These are phyloP conservation scores for Botrytis squamosa DNA, from an alignment of 2,329 filamentous ascomycete species.

Conservation along the genomic window DNA sequence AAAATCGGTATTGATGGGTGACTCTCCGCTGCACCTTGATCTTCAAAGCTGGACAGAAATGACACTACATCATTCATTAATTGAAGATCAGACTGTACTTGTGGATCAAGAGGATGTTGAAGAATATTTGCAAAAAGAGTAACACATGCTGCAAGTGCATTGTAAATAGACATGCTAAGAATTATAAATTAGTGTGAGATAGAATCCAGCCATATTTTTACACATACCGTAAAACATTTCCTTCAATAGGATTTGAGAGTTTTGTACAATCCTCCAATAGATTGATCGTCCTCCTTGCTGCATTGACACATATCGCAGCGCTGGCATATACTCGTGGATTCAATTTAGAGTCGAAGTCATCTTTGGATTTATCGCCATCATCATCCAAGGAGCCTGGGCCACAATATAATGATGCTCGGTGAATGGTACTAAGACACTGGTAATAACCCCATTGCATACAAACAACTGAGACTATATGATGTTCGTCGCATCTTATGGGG, in stretches of 20 bases:
- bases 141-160: slow-evolving; percentile 87
- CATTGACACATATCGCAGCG: slow-evolving; percentile 28
- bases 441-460: slow-evolving; percentile 34
- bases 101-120: slow-evolving; percentile 84
- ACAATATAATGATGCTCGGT: slow-evolving; percentile 29
- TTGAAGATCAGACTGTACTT: slow-evolving; percentile 79
- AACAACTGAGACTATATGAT: slow-evolving; percentile 28
- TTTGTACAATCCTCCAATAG: slow-evolving; percentile 25
- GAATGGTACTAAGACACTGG: slow-evolving; percentile 29
- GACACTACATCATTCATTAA: slow-evolving; percentile 75
- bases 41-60: slow-evolving; percentile 20
- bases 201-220: neutral
- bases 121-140: slow-evolving; percentile 92
- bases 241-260: slow-evolving; percentile 27
- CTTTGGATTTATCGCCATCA: slow-evolving; percentile 14
- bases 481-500: slow-evolving; percentile 25
- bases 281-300: slow-evolving; percentile 29
- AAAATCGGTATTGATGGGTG: neutral
- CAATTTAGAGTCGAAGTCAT: slow-evolving; percentile 20
- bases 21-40: neutral
- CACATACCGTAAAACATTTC: slow-evolving; percentile 20
- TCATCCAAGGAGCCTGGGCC: slow-evolving; percentile 21
- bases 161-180: slow-evolving; percentile 54
- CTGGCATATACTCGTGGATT: slow-evolving; percentile 31
- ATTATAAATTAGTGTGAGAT: neutral